These are phyloP conservation scores for Ophiocordyceps australis DNA, from an alignment of 2,329 filamentous ascomycete genomes.

Conservation along the genomic window DNA sequence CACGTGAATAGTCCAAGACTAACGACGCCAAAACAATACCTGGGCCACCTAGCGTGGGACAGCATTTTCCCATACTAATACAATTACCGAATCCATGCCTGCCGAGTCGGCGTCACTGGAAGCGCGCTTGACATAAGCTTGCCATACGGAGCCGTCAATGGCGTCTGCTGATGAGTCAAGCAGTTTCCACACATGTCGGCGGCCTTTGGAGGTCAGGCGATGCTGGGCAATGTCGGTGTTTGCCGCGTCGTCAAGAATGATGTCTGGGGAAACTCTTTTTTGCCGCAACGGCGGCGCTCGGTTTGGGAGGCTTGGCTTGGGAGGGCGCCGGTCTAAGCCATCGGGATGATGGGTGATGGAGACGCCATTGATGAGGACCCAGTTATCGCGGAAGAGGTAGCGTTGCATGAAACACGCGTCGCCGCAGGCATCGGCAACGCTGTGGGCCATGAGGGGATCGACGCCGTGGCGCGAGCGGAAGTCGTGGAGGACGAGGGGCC, in stretches of 20 bases:
- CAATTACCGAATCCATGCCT: constrained; percentile 18
- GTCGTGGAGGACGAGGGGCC: constrained; percentile 21
- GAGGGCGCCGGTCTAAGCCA: constrained; percentile 9
- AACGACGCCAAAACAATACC: no score
- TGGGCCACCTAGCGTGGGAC: no score
- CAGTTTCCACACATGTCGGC: constrained; percentile 19
- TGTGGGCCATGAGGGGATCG: constrained; percentile 20
- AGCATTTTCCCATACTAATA: constrained; percentile 19
- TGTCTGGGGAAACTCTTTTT: neutral
- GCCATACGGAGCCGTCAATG: constrained; percentile 21
- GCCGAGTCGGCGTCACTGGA: constrained; percentile 6
- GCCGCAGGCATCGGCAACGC: constrained; percentile 22
- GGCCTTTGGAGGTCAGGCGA: constrained; percentile 14
- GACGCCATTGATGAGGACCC: constrained; percentile 28
- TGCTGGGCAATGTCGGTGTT: neutral
- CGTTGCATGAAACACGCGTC: constrained; percentile 27
- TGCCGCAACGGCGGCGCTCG: neutral
- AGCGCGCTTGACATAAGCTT: constrained; percentile 23
- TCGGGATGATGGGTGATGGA: constrained; percentile 23
- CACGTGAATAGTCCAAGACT: no score
- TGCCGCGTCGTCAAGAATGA: neutral
- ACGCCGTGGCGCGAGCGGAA: constrained; percentile 18
- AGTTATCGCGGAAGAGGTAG: constrained; percentile 24
- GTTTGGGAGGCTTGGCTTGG: no score
- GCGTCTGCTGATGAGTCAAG: constrained; percentile 18